Percentiles rank a stretch among this genome's conserved stretches.
Conservation (phyloP, 371 early-diverging fungal species). For the Funneliformis caledonium region DNA sequence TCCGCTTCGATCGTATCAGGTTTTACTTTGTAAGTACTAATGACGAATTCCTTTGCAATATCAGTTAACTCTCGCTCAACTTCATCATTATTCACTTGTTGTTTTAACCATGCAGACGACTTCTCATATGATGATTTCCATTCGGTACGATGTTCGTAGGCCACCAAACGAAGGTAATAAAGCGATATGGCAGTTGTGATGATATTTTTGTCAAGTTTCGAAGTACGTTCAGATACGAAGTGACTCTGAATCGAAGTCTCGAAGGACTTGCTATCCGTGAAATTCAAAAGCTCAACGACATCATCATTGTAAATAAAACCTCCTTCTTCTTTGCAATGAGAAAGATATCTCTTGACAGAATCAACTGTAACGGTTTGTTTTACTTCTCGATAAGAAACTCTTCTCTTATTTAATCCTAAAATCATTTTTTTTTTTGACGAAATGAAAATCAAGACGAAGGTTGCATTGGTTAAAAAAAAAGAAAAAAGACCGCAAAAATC, state of each 20-base stretch:
- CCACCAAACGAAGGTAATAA: conserved; percentile 2
- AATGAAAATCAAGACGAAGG: not conserved
- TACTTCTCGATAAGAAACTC: not conserved
- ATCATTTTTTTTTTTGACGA: not conserved
- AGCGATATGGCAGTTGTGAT: conserved; percentile 17
- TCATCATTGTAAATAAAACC: not conserved
- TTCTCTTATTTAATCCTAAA: not conserved
- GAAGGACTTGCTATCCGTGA: not conserved
- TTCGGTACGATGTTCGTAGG: not conserved
- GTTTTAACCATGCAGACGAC: not conserved
- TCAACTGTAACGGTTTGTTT: not conserved
- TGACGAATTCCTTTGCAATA: not conserved
- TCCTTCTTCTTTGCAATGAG: not conserved
- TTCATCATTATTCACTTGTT: conserved; percentile 20
- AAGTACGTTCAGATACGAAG: not conserved
- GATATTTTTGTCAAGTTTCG: not conserved
- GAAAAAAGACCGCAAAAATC: not conserved
- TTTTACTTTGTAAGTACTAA: not conserved
- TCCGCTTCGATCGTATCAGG: not conserved
- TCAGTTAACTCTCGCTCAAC: conserved; percentile 4
- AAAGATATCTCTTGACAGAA: not conserved
- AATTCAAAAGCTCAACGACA: not conserved
- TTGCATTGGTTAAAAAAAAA: too few species aligned
- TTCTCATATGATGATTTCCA: not conserved
- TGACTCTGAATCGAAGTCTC: not conserved